Evolutionary conservation across 176 grass and related monocot genomes (phyloP), one percentile per base, ranked within the genome.

Genomic region (Oryza nivara): DNA sequence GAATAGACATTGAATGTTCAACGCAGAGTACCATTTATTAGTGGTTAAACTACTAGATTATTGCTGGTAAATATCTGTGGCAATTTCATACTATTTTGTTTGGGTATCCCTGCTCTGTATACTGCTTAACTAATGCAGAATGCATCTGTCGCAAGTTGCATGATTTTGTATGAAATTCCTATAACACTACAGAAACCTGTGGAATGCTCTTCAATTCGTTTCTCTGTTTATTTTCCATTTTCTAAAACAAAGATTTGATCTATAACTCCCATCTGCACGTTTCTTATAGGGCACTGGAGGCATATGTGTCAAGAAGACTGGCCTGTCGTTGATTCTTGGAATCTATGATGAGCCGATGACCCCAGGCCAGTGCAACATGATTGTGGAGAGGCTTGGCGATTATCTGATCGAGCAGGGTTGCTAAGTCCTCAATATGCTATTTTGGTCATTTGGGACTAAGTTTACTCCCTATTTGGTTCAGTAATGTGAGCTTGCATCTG

Each of bases 261-360:
- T n/a, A 73, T 63, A 73, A 69, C 2, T 47, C 4, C 26, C 49
- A 60, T 74, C 75, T 86, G 11, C 19, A 20, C 34, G 25, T 80
- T 71, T 35, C 1, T 75, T 80, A 1, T 35, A 97, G 94, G 94
- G 94, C 73, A 70, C 92, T 76, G 94, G 92, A 60, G 94, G 94
- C 56, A 54, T 92, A 20, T 84, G 79, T 84, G 10, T 94, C 38
- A 97, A 97, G 89, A 97, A 97, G 91, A 94, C 94, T 0, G 34
- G 1, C 36, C 22, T 86, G 85, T 41, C 92, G 43, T 67, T 97
- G 69, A 87, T 97, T 51, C 17, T 94, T 19, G 94, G 94, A n/a
- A 92, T 97, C 81, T 97, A 94, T 64, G 94, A 97, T 11, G 94
- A 97, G 75, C 94, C 94, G 54, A 94, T 97, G 94, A 87, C 94